Evolutionary conservation across 164 flowering plant genomes (phyloP).

Genomic region (Macadamia tetraphylla): DNA sequence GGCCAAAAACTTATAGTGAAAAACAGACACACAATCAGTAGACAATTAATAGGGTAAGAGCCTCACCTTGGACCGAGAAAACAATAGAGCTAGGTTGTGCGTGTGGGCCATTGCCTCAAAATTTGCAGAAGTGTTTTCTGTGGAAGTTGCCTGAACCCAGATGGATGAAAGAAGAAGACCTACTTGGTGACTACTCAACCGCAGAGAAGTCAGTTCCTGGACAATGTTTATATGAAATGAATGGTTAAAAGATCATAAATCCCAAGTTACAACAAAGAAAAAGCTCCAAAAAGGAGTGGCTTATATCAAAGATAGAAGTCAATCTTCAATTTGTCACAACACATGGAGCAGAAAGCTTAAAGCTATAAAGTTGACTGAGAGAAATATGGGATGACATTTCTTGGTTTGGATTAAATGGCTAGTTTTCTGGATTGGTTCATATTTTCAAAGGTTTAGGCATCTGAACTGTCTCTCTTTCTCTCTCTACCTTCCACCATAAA

Average conservation of each 20-base stretch:
- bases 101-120: constrained; percentile 87
- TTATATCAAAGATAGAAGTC: not conserved
- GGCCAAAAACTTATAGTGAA: not conserved
- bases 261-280: not conserved
- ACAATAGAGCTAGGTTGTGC: constrained; percentile 50
- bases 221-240: constrained; percentile 7
- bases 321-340: constrained; percentile 28
- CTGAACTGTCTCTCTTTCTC: too few relatives aligned
- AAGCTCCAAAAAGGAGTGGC: not conserved
- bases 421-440: too few relatives aligned
- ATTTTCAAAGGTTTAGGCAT: too few relatives aligned
- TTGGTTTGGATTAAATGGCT: too few relatives aligned
- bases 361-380: constrained; percentile 27
- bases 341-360: constrained; percentile 24
- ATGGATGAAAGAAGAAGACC: constrained; percentile 78
- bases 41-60: constrained; percentile 1
- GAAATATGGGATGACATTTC: not conserved
- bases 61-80: constrained; percentile 64
- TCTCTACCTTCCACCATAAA: too few relatives aligned
- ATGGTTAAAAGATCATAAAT: constrained; percentile 7
- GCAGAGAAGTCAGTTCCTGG: constrained; percentile 51
- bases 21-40: not conserved
- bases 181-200: constrained; percentile 82
- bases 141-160: constrained; percentile 77
- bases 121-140: constrained; percentile 60